Evolutionary conservation across 257 asterid species (phyloP), one percentile per base, ranked within the genome.

Genomic region (Dorcoceras hygrometricum): DNA sequence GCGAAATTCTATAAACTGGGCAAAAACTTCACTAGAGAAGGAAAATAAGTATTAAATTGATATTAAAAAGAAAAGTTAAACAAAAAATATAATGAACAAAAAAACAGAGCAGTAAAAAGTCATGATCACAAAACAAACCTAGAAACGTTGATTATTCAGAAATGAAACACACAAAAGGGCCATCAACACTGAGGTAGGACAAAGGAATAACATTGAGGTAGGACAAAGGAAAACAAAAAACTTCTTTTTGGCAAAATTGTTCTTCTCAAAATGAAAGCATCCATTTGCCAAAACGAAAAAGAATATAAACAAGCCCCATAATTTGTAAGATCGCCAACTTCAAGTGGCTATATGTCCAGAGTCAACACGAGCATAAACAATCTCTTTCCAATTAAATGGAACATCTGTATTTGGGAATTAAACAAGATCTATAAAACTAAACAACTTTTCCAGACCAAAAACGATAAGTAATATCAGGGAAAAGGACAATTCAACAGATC

Each of bases 401-500:
- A 11, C 48, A 36, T 10, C 48, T 0, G 5, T 2, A 36, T 36
- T 36, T 11, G 16, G 18, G 48, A 36, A 36, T 36, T 9, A 11
- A 36, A 36, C 16, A 36, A 36, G 18, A 36, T 36, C 16, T 11
- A 36, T 36, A 11, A 36, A 18, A 31, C 8, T 36, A 36, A 36
- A 10, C 2, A 9, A 2, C 18, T 36, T 36, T 7, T 10, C 53
- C 24, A 9, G 29, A 18, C 1, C 53, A 5, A n/a, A 29, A 59
- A 25, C 6, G 62, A 22, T 1, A 18, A 34, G 60, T 43, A 5
- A 20, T n/a, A 59, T 12, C 24, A n/a, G 28, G 70, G 57, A 43
- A 75, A 46, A 8, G 70, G 57, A 43, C 72, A 46, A 8, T 48
- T 53, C n/a, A 24, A 71, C 23, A 26, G 14, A 67, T 25, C 54